Conservation (phyloP, 2,329 filamentous ascomycete genomes). For the Fusarium vanettenii region DNA sequence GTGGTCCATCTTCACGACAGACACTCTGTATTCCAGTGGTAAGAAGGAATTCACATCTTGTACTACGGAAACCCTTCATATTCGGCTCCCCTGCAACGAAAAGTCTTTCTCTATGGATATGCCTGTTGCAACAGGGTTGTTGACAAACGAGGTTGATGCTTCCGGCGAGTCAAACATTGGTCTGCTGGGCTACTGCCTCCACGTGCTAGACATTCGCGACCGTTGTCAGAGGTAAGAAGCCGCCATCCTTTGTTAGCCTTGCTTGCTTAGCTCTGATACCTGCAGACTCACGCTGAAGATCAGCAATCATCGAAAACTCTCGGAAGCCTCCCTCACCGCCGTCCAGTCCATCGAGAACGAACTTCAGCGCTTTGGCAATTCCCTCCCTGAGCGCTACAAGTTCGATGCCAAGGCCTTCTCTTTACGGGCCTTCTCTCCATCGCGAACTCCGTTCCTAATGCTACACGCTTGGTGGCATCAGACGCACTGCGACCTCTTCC, state of each 20-base stretch:
- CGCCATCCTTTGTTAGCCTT: background rate
- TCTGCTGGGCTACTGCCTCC: conserved; percentile 16
- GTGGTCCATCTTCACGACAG: conserved; percentile 36
- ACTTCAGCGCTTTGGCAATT: conserved; percentile 10
- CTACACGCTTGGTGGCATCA: conserved; percentile 44
- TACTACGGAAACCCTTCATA: conserved; percentile 3
- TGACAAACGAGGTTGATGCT: background rate
- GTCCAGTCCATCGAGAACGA: conserved; percentile 26
- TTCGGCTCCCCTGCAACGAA: conserved; percentile 10
- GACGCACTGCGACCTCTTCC: conserved; percentile 39
- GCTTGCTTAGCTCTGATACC: background rate
- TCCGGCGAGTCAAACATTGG: background rate
- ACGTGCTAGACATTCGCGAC: conserved; percentile 17
- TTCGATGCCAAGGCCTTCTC: conserved; percentile 34
- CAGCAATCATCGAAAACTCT: conserved; percentile 30
- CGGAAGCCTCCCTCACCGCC: conserved; percentile 6
- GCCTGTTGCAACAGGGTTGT: background rate
- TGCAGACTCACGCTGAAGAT: conserved; percentile 33
- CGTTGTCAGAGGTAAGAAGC: conserved; percentile 13
- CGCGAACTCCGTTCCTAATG: conserved; percentile 38
- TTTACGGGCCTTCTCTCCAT: conserved; percentile 34
- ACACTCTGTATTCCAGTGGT: conserved; percentile 22
- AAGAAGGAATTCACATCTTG: conserved; percentile 24
- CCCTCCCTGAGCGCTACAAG: conserved; percentile 18
- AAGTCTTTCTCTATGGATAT: conserved; percentile 17